A percentile compares a stretch with the other conserved stretches of the same genome.
These are phyloP conservation scores for Prunus davidiana DNA, from an alignment of 306 rosid genomes.

Conservation along the genomic window DNA sequence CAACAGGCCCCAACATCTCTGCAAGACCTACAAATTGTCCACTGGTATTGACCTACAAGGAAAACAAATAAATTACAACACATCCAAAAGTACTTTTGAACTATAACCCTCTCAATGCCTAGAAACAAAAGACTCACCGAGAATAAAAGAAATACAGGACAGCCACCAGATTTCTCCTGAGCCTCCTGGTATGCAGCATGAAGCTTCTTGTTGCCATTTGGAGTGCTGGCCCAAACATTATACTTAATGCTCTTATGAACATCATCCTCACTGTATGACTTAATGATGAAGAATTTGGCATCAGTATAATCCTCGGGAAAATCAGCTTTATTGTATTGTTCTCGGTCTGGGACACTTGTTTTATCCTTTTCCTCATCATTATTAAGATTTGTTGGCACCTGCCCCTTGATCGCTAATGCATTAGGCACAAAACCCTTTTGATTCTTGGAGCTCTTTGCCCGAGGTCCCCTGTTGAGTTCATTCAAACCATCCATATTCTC, in stretches of 20 bases:
- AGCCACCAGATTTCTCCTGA: conserved; percentile 72
- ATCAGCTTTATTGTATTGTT: conserved; percentile 64
- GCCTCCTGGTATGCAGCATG: conserved; percentile 94
- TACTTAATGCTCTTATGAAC: conserved; percentile 95
- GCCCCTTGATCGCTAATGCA: conserved; percentile 65
- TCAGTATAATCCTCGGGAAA: conserved; percentile 63
- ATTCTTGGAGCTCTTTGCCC: conserved; percentile 81
- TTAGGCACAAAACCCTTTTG: conserved; percentile 60
- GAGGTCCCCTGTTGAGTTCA: conserved; percentile 86
- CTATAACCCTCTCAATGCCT: neutral
- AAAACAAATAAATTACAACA: conserved; percentile 1
- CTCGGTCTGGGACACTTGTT: conserved; percentile 49
- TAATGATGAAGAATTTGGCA: conserved; percentile 77
- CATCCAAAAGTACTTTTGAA: neutral
- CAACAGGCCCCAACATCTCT: conserved; percentile 94
- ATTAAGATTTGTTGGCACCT: conserved; percentile 38
- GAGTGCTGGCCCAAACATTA: conserved; percentile 97
- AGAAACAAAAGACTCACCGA: conserved; percentile 48
- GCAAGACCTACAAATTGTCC: conserved; percentile 98
- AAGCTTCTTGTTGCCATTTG: conserved; percentile 94
- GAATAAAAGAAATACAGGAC: conserved; percentile 77
- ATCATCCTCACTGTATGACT: conserved; percentile 97
- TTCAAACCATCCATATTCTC: conserved; percentile 88
- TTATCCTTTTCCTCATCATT: conserved; percentile 68
- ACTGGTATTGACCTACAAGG: conserved; percentile 82